Evolutionary conservation across 1,284 basidiomycete genomes (phyloP), one percentile per base, ranked within the genome.

Genomic region (Marasmius tenuissimus): DNA sequence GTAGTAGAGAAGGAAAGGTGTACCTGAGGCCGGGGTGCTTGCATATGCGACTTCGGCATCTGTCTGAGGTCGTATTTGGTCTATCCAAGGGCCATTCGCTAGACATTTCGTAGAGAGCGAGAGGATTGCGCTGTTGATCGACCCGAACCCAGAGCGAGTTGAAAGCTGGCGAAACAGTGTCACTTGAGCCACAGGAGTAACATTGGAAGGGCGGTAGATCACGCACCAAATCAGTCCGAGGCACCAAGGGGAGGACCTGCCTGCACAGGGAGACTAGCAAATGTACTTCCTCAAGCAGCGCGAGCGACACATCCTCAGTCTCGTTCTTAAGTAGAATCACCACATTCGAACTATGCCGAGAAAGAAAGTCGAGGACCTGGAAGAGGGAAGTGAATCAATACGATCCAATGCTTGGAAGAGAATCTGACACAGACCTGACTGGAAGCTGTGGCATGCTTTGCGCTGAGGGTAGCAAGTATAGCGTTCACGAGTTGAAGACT

Each of bases 71-170:
- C 82, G 74, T 0, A 95, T 78, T 34, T 75, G 76, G 33, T 84
- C 78, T 27, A 82, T 80, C 83, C 88, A 91, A 54, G 80, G 80
- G 10, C 84, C 81, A 47, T 78, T 79, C 18, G 87, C 85, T n/a
- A 97, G 82, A 68, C 86, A 90, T 65, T 85, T 83, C 20, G 94
- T 88, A 0, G 93, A 89, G 0, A 97, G 78, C 9, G 83, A 82
- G 12, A 97, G 79, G 18, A 97, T 85, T 0, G 94, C 89, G 3
- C 86, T 81, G 71, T 98, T 96, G 62, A 97, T 84, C 0, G 87
- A 85, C 3, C 94, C 94, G 70, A 94, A 95, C 4, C 91, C 88
- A 2, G 88, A 85, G 72, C 87, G 84, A 59, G 83, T 81, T 67
- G 86, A 81, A 37, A 81, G 70, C 89, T 91, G 62, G 2, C 55